These are phyloP conservation scores for Thelonectria discophora DNA, from an alignment of 2,329 filamentous ascomycete genomes.

Conservation along the genomic window DNA sequence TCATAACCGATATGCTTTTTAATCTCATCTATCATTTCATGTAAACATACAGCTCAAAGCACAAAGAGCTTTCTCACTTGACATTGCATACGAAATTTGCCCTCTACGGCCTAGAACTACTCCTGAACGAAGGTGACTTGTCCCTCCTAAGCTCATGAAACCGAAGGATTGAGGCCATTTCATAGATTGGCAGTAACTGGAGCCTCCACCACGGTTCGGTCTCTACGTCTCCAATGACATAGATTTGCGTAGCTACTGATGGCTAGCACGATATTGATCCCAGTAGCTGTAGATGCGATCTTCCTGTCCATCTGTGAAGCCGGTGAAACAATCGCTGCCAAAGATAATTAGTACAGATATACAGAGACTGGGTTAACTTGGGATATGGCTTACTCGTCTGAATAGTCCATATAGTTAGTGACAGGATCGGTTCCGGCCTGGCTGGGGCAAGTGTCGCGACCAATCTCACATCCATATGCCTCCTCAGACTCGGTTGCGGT, in stretches of 20 bases:
- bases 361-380: fast-evolving
- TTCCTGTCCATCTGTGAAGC: conserved; percentile 37
- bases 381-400: conserved; percentile 48
- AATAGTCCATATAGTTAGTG: conserved; percentile 52
- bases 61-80: no score
- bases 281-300: conserved; percentile 37
- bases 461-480: conserved; percentile 48
- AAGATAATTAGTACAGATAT: neutral
- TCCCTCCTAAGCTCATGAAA: no score
- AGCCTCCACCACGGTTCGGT: no score
- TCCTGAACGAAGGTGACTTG: no score
- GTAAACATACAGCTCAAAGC: no score
- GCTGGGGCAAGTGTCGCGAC: conserved; percentile 47
- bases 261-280: conserved; percentile 29
- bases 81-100: no score
- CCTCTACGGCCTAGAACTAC: no score
- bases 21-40: no score
- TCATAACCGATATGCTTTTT: no score
- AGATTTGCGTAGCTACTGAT: conserved; percentile 3
- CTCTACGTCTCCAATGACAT: no score
- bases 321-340: conserved; percentile 34
- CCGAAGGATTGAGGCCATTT: no score
- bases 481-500: conserved; percentile 49
- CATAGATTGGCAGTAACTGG: no score
- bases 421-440: conserved; percentile 46